Evolutionary conservation across 2,329 filamentous ascomycete genomes (phyloP).

Genomic region (Diaporthe caulivora): DNA sequence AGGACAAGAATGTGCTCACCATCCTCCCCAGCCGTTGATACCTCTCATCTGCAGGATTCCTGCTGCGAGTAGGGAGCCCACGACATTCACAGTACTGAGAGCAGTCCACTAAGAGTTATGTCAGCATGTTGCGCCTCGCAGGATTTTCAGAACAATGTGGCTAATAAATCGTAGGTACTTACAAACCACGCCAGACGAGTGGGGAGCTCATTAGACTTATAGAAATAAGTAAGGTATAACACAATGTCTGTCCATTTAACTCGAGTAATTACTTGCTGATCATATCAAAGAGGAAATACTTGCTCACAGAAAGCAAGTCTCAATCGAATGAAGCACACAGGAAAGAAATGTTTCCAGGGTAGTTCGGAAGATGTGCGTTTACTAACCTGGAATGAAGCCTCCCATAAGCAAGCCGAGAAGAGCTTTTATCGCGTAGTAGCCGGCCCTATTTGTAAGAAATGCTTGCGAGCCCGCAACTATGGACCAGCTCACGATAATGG

Average conservation of each 20-base stretch:
- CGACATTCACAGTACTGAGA: constrained; percentile 67
- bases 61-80: constrained; percentile 65
- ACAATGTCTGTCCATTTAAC: constrained; percentile 61
- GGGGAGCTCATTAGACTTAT: constrained; percentile 78
- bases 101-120: constrained; percentile 76
- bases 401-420: constrained; percentile 64
- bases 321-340: background rate
- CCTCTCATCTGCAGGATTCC: constrained; percentile 67
- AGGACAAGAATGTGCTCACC: constrained; percentile 1
- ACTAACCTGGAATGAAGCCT: constrained; percentile 67
- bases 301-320: background rate
- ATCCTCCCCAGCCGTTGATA: constrained; percentile 61
- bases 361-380: accelerated
- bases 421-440: constrained; percentile 48
- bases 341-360: too few relatives aligned
- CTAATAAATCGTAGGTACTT: background rate
- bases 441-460: constrained; percentile 46
- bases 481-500: constrained; percentile 52
- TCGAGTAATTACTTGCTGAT: background rate
- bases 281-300: background rate
- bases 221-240: constrained; percentile 81
- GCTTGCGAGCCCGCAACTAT: constrained; percentile 47
- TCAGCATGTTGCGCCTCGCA: constrained; percentile 12
- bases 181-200: constrained; percentile 62
- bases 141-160: constrained; percentile 51